Percentiles rank a stretch among this genome's conserved stretches.
phyloP scores from a whole-genome alignment of 2,329 filamentous ascomycete species.

The Pseudogymnoascus sp. region DNA sequence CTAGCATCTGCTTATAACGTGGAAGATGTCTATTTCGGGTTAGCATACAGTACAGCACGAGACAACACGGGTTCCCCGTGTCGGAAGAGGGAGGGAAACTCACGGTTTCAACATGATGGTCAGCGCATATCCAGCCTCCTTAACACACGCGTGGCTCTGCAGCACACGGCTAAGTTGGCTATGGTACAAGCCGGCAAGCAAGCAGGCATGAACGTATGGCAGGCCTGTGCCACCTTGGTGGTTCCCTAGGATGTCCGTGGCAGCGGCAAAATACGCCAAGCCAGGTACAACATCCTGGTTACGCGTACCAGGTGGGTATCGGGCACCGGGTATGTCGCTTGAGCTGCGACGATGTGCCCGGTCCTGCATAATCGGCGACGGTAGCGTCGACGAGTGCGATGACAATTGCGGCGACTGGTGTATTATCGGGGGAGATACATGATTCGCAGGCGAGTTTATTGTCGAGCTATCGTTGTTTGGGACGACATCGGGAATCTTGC shows the following conservation, averaged over 20 bases:
- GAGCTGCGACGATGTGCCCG: not conserved
- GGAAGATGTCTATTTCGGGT: not conserved
- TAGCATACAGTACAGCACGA: not conserved
- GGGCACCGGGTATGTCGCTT: slow-evolving; percentile 10
- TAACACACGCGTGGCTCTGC: slow-evolving; percentile 66
- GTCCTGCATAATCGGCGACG: not conserved
- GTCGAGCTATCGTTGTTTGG: slow-evolving; percentile 24
- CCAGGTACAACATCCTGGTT: slow-evolving; percentile 86
- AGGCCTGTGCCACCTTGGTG: slow-evolving; percentile 74
- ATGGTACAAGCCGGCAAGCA: slow-evolving; percentile 81
- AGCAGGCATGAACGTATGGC: slow-evolving; percentile 73
- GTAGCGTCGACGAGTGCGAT: not conserved
- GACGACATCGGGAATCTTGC: slow-evolving; percentile 51
- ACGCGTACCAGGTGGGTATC: slow-evolving; percentile 26
- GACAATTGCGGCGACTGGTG: slow-evolving; percentile 46
- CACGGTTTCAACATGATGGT: slow-evolving; percentile 67
- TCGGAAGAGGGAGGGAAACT: not conserved
- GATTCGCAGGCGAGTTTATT: not conserved
- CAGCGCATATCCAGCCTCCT: slow-evolving; percentile 47
- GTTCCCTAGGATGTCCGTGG: slow-evolving; percentile 77
- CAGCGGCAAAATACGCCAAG: slow-evolving; percentile 80
- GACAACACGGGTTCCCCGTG: not conserved
- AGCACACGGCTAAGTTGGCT: slow-evolving; percentile 80
- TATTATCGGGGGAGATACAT: slow-evolving; percentile 11
- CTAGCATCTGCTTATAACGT: not conserved